Percentiles rank a stretch among this genome's conserved stretches.
Evolutionary conservation across 305 asterid genomes (phyloP).

Genomic region (Solanum hybrid): DNA sequence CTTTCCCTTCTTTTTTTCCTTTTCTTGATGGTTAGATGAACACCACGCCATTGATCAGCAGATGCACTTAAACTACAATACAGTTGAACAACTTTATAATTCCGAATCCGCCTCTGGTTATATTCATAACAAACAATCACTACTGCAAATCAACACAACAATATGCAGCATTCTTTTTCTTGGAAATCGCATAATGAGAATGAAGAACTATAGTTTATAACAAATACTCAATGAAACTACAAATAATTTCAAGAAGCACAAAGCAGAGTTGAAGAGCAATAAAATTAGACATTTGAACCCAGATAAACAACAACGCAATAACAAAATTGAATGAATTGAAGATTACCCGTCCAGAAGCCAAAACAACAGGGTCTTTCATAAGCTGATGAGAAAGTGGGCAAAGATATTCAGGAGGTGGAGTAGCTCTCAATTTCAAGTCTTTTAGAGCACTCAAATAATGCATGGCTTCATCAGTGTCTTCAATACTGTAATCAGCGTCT

Average conservation of each 20-base stretch:
- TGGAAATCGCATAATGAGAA: not conserved
- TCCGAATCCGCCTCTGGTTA: not conserved
- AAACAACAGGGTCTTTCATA: slow-evolving; percentile 49
- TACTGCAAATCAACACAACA: not conserved
- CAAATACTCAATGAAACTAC: not conserved
- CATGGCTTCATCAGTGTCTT: slow-evolving; percentile 29
- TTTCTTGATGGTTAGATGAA: not conserved
- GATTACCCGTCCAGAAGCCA: slow-evolving; percentile 48
- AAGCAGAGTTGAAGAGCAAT: not conserved
- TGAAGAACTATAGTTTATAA: not conserved
- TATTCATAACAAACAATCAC: not conserved
- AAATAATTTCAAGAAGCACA: not conserved
- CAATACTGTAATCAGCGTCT: slow-evolving; percentile 28
- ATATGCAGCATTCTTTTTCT: not conserved
- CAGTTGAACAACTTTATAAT: not conserved
- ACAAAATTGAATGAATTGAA: not conserved
- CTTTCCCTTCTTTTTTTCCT: not conserved
- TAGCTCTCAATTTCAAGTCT: slow-evolving; percentile 20
- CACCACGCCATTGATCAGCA: not conserved
- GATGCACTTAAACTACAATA: not conserved
- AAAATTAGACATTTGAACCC: not conserved
- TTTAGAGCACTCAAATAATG: slow-evolving; percentile 27
- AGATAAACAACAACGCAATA: not conserved
- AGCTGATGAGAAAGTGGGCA: slow-evolving; percentile 42
- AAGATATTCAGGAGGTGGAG: slow-evolving; percentile 27